These are phyloP conservation scores for Schizophyllum commune DNA, from an alignment of 1,284 basidiomycete genomes.

Conservation along the genomic window DNA sequence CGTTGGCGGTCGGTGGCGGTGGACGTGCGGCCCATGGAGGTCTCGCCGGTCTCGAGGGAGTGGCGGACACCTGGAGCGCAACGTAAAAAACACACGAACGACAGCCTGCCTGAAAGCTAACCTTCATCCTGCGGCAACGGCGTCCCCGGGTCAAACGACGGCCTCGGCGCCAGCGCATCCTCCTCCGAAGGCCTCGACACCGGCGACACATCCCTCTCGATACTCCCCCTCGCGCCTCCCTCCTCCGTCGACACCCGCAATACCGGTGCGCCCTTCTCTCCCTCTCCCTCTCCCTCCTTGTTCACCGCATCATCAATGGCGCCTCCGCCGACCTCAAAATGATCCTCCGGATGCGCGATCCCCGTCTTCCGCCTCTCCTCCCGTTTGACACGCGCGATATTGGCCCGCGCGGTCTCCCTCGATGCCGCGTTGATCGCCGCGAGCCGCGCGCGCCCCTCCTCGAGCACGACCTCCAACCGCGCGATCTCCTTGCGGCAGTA, in stretches of 20 bases:
- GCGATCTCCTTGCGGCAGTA: slow-evolving; percentile 77
- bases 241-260: background rate
- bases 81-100: too few species aligned
- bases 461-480: slow-evolving; percentile 41
- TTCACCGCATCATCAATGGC: slow-evolving; percentile 8
- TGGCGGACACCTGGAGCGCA: too few species aligned
- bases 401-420: background rate
- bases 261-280: background rate
- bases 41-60: too few species aligned
- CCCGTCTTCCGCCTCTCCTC: background rate
- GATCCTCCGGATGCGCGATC: slow-evolving; percentile 19
- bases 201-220: background rate
- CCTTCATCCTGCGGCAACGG: background rate
- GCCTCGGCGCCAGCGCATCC: background rate
- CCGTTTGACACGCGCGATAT: background rate
- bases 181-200: background rate
- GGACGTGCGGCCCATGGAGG: background rate
- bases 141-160: background rate
- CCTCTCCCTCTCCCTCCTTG: background rate
- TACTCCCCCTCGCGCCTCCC: slow-evolving; percentile 8
- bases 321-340: slow-evolving; percentile 14
- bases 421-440: background rate
- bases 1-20: background rate
- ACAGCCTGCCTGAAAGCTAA: background rate
- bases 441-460: slow-evolving; percentile 24